Evolutionary conservation across 306 rosid genomes (phyloP), one percentile per base, ranked within the genome.

Genomic region (Albizia julibrissin): DNA sequence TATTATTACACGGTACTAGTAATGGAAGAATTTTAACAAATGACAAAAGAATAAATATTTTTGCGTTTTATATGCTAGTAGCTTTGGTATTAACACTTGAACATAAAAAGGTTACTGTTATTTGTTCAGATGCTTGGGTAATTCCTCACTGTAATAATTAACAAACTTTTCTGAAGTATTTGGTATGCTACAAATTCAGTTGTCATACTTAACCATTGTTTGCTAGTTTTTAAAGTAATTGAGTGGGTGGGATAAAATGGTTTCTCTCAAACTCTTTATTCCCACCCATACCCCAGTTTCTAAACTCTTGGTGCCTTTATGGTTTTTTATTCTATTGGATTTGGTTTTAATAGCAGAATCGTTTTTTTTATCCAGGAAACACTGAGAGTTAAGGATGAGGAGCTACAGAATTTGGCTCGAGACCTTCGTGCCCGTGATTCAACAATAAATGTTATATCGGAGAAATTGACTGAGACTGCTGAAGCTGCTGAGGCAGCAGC

Each of bases 401-500:
- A 96, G 87, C 92, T 96, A 44, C 97, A 90, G 71, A 96, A 85
- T 88, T 85, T 96, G 90, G 93, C 99, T 84, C 92, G 91, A 74
- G 97, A 96, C 68, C 87, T 96, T 72, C 97, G 99, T 49, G 91
- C 98, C 69, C 94, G 97, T 4, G 97, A 96, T 90, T 93, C 92
- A 82, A 96, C 99, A 52, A 96, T 96, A 82, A 90, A 87, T 84
- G 97, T 92, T 59, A 91, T 96, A 75, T 93, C 98, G n/a, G 99
- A 96, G 34, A 96, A 91, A 69, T 89, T 96, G 70, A 83, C 99
- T 43, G 99, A 96, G 87, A 96, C 98, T 43, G 99, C 99, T 46
- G 99, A 94, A 81, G 98, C 99, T 82, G 98, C 99, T 0, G 97
- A 91, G 94, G 94, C 98, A 26, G 99, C 99, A 75, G 99, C 98